phyloP scores from a whole-genome alignment of 441 rosid species.

The Biscutella laevigata region DNA sequence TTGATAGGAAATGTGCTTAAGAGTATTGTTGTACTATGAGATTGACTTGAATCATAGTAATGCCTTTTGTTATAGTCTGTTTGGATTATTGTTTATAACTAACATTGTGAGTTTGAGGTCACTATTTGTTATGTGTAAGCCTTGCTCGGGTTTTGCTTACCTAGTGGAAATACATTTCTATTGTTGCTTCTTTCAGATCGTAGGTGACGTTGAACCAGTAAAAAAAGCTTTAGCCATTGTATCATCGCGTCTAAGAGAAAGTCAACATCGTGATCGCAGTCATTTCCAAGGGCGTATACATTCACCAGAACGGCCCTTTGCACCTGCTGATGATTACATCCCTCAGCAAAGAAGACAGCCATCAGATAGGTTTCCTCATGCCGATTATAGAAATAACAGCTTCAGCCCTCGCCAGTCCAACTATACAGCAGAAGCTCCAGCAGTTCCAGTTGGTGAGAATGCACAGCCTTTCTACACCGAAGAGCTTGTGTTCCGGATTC shows the following conservation, averaged over 20 bases:
- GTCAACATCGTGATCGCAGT: conserved; percentile 91
- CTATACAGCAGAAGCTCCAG: conserved; percentile 37
- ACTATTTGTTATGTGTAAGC: background rate
- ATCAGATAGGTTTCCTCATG: conserved; percentile 40
- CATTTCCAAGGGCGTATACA: conserved; percentile 63
- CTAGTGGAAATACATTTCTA: conserved; percentile 3
- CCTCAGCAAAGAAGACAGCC: conserved; percentile 53
- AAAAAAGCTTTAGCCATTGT: conserved; percentile 69
- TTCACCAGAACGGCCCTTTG: conserved; percentile 58
- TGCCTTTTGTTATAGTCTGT: too few species aligned
- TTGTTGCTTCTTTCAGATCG: conserved; percentile 39
- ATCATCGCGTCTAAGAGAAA: conserved; percentile 82
- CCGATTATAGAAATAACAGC: conserved; percentile 41
- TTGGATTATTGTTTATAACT: background rate
- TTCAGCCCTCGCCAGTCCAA: conserved; percentile 49
- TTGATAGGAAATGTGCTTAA: background rate
- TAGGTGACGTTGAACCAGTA: conserved; percentile 67
- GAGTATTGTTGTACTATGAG: background rate
- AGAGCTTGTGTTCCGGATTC: conserved; percentile 78
- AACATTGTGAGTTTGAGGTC: background rate
- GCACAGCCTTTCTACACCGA: conserved; percentile 50
- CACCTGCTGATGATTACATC: conserved; percentile 69
- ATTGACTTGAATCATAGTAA: background rate
- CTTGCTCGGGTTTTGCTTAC: background rate
- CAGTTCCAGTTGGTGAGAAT: conserved; percentile 39